Evolutionary conservation across 106 monocot species (phyloP), one percentile per base, ranked within the genome.

Genomic region (Dendrobium catenatum): DNA sequence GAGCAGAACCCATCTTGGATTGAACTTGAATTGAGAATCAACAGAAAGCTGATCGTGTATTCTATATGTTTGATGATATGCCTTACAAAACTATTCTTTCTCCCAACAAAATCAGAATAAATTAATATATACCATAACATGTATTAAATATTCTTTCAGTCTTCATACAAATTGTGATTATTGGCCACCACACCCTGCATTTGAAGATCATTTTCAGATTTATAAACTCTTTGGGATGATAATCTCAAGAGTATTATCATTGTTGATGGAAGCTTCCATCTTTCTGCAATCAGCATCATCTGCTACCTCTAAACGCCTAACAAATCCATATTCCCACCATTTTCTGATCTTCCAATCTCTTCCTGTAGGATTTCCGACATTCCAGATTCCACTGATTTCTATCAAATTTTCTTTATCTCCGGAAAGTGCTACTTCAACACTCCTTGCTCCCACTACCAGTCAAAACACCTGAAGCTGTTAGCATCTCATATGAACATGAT

Each of bases 291-390:
- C 84, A 4, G 90, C 94, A 80, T 94, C 80, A 16, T 87, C 85
- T 8, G 96, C 94, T 46, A 94, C 83, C 82, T 96, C 96, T 43
- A 96, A 48, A 9, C 96, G 92, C 81, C 96, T 81, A 18, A 96
- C 96, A 68, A 85, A 90, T 20, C 96, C 96, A 31, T 89, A 81
- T 77, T 96, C 94, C 96, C 96, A 96, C 96, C 96, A 96, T 43
- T 74, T 80, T 11, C 83, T 85, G 0, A 72, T 79, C 82, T 86
- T 88, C 96, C 96, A 96, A 75, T 96, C 90, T 79, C 78, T 83
- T 10, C 82, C 79, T 0, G 87, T 68, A 51, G 49, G 1, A 77
- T 86, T 88, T 77, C 55, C 72, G 13, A 42, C 80, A 37, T 81
- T 83, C 92, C 90, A 86, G 42, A 79, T 83, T 76, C 89, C 89